Conservation (phyloP, 2,329 filamentous ascomycete species). For the Nigrospora osmanthi region DNA sequence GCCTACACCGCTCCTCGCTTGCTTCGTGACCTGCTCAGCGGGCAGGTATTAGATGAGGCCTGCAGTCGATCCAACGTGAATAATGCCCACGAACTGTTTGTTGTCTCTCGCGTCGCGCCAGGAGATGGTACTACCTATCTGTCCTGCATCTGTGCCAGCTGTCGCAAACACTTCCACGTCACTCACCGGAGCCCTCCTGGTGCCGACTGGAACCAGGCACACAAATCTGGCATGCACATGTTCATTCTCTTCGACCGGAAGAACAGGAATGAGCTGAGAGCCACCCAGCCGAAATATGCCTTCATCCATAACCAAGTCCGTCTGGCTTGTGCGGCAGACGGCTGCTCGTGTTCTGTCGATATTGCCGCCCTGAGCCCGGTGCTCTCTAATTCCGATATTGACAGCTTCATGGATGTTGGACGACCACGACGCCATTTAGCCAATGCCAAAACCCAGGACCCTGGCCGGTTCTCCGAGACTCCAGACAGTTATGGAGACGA, state of each 20-base stretch:
- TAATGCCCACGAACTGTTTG: constrained; percentile 16
- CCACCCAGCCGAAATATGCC: constrained; percentile 5
- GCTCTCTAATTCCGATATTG: constrained; percentile 32
- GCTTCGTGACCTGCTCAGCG: constrained; percentile 15
- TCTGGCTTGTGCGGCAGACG: constrained; percentile 15
- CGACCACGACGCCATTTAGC: constrained; percentile 33
- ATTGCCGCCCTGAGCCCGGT: constrained; percentile 36
- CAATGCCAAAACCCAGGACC: constrained; percentile 33
- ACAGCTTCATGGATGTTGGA: constrained; percentile 34
- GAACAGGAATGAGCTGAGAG: constrained; percentile 3
- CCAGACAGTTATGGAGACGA: constrained; percentile 29
- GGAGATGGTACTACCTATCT: constrained; percentile 8
- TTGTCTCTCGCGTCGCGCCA: constrained; percentile 11
- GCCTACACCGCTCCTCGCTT: constrained; percentile 20
- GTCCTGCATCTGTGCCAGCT: constrained; percentile 17
- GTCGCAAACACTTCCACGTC: constrained; percentile 20
- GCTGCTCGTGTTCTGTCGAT: constrained; percentile 33
- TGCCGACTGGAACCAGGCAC: constrained; percentile 6
- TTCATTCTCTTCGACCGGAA: constrained; percentile 11
- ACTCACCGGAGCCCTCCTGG: constrained; percentile 8
- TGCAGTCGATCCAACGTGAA: constrained; percentile 7
- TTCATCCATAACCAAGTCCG: constrained; percentile 8
- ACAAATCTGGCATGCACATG: constrained; percentile 17
- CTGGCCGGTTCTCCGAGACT: constrained; percentile 37
- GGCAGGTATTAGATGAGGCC: constrained; percentile 3